Evolutionary conservation across 768 basidiomycete genomes (phyloP).

Genomic region (Tricholoma sp.): DNA sequence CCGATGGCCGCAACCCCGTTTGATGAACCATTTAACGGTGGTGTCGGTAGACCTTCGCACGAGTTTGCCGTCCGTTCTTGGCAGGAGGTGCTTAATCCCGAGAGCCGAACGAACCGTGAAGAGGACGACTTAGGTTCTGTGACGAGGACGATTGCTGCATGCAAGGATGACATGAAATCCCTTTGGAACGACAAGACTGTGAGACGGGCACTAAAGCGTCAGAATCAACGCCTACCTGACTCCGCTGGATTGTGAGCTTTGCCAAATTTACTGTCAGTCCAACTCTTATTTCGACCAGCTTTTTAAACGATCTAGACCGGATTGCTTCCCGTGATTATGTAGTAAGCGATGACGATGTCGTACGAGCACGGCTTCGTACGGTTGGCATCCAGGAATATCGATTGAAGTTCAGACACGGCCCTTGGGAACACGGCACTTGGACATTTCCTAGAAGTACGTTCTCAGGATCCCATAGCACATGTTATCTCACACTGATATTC

Average conservation of each 20-base stretch:
- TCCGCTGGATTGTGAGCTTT: slow-evolving; percentile 59
- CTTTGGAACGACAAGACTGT: slow-evolving; percentile 60
- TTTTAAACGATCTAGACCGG: slow-evolving; percentile 62
- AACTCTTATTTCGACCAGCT: slow-evolving; percentile 34
- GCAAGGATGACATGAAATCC: slow-evolving; percentile 57
- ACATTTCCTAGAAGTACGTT: slow-evolving; percentile 28
- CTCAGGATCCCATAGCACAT: neutral
- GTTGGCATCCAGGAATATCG: slow-evolving; percentile 66
- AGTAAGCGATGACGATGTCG: slow-evolving; percentile 69
- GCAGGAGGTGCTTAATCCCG: slow-evolving; percentile 38
- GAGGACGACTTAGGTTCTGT: slow-evolving; percentile 30
- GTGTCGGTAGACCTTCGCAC: slow-evolving; percentile 19
- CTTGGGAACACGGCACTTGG: slow-evolving; percentile 34
- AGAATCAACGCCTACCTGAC: slow-evolving; percentile 51
- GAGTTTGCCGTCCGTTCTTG: slow-evolving; percentile 55
- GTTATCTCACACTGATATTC: neutral
- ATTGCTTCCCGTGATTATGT: slow-evolving; percentile 56
- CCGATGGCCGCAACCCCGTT: slow-evolving; percentile 46
- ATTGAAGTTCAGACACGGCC: slow-evolving; percentile 40
- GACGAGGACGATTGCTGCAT: slow-evolving; percentile 50
- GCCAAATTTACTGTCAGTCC: neutral
- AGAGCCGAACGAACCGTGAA: slow-evolving; percentile 8
- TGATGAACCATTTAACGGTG: slow-evolving; percentile 26
- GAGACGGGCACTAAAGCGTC: slow-evolving; percentile 40
- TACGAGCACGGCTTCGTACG: slow-evolving; percentile 66